phyloP scores from a whole-genome alignment of 176 grass and related monocot genomes.

The Neostapfia colusana region DNA sequence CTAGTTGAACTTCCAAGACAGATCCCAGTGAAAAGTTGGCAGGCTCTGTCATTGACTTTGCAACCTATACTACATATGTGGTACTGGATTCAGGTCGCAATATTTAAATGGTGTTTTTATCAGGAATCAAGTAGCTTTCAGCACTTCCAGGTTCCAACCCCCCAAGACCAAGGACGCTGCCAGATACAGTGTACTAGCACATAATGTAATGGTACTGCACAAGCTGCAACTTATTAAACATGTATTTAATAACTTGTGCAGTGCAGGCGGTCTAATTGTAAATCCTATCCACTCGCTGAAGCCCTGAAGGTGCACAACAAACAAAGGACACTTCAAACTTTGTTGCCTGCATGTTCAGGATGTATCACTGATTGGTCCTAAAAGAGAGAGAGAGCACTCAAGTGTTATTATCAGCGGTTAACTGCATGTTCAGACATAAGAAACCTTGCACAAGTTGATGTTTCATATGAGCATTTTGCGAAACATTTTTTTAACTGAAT shows the following conservation, averaged over 20 bases:
- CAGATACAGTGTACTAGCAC: slow-evolving; percentile 11
- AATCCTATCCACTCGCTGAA: slow-evolving; percentile 16
- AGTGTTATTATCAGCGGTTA: no score
- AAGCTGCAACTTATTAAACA: neutral
- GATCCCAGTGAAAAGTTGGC: neutral
- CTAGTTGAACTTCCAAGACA: slow-evolving; percentile 22
- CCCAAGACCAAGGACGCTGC: neutral
- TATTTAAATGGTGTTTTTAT: slow-evolving; percentile 16
- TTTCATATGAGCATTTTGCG: no score
- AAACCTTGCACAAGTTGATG: no score
- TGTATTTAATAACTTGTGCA: neutral
- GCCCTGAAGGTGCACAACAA: slow-evolving; percentile 25
- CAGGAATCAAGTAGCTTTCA: slow-evolving; percentile 18
- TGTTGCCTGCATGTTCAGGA: slow-evolving; percentile 35
- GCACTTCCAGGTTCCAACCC: neutral
- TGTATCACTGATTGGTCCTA: slow-evolving; percentile 10
- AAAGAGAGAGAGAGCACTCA: neutral
- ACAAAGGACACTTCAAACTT: neutral
- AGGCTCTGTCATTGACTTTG: slow-evolving; percentile 33
- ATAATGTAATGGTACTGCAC: neutral
- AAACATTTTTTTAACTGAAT: no score
- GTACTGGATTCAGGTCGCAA: neutral
- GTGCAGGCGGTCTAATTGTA: neutral
- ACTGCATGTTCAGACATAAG: no score
- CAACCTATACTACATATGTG: slow-evolving; percentile 11